Evolutionary conservation across 1,139 yeast species (phyloP).

Genomic region (Ogataea hybrid): DNA sequence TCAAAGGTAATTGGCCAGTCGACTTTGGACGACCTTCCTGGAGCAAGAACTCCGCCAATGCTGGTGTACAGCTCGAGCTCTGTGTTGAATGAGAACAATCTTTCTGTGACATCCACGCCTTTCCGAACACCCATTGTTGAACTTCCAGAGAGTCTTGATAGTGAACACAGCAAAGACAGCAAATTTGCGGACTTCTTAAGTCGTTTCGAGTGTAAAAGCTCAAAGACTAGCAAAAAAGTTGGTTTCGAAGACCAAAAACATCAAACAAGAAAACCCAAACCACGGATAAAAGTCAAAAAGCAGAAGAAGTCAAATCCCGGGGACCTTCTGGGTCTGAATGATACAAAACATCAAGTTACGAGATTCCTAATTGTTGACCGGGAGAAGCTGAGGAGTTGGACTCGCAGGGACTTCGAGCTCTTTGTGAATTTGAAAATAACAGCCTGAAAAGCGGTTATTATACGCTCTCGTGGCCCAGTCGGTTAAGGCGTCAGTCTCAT

Average conservation of each 20-base stretch:
- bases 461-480: conserved; percentile 27
- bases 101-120: conserved; percentile 28
- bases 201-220: conserved; percentile 3
- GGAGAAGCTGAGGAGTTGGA: conserved; percentile 6
- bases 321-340: conserved; percentile 1
- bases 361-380: conserved; percentile 3
- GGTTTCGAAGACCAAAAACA: conserved; percentile 12
- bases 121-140: conserved; percentile 7
- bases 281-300: background rate
- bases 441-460: background rate
- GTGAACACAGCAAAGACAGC: background rate
- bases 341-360: conserved; percentile 1
- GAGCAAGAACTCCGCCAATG: conserved; percentile 27
- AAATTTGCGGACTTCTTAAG: conserved; percentile 10
- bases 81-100: conserved; percentile 15
- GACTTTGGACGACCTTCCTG: conserved; percentile 31
- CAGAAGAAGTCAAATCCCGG: background rate
- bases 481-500: conserved; percentile 29
- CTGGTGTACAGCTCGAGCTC: conserved; percentile 22
- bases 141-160: background rate
- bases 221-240: conserved; percentile 12
- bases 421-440: background rate
- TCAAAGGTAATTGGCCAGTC: conserved; percentile 44
- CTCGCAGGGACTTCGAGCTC: conserved; percentile 11
- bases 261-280: background rate